A percentile compares a stretch with the other conserved stretches of the same genome.
Conservation (phyloP, 2,329 filamentous ascomycete genomes). For the Clarireedia monteithiana region DNA sequence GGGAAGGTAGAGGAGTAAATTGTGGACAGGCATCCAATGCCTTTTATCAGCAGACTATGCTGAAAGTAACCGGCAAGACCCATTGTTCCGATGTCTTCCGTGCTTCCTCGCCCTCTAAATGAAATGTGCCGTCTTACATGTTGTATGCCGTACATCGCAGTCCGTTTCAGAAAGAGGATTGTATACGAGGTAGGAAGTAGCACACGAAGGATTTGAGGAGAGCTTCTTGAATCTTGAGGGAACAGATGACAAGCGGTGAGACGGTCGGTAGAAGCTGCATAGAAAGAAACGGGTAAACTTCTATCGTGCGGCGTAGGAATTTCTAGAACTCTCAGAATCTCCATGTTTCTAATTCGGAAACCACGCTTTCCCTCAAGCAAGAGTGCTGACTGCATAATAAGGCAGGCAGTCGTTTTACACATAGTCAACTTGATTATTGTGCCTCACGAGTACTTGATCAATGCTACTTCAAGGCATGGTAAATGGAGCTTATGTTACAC, state of each 20-base stretch:
- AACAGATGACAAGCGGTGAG: slow-evolving; percentile 5
- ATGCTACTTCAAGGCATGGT: slow-evolving; percentile 1
- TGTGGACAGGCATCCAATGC: background rate
- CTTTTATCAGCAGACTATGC: slow-evolving; percentile 5
- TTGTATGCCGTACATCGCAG: slow-evolving; percentile 7
- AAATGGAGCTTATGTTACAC: slow-evolving; percentile 9
- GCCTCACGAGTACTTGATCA: background rate
- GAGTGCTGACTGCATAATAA: slow-evolving; percentile 5
- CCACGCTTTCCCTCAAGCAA: background rate
- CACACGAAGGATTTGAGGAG: slow-evolving; percentile 3
- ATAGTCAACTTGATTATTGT: slow-evolving; percentile 5
- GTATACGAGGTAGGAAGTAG: background rate
- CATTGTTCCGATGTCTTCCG: background rate
- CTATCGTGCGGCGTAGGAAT: slow-evolving; percentile 2
- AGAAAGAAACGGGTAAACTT: background rate
- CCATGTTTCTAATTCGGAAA: slow-evolving; percentile 4
- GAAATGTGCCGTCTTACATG: slow-evolving; percentile 8
- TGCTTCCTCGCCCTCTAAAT: background rate
- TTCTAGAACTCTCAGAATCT: background rate
- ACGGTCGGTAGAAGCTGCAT: background rate
- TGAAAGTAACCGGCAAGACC: background rate
- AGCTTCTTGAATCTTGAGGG: background rate
- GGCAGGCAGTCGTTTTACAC: background rate
- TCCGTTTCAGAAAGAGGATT: background rate
- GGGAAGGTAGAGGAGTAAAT: slow-evolving; percentile 4